Evolutionary conservation across 1,284 basidiomycete genomes (phyloP).

Genomic region (Sutorius eximius): DNA sequence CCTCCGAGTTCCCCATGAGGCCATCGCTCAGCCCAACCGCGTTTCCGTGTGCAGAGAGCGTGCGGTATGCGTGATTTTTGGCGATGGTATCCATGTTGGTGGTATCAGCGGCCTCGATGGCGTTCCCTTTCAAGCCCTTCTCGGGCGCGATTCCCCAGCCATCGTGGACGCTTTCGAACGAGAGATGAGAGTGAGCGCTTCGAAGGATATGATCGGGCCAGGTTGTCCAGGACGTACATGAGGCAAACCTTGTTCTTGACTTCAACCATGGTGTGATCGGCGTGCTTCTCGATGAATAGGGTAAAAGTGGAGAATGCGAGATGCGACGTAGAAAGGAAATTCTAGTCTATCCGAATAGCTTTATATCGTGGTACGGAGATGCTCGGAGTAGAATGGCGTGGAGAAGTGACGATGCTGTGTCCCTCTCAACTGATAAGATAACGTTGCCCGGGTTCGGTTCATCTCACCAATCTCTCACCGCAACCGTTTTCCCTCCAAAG

Average conservation of each 20-base stretch:
- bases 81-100: constrained; percentile 86
- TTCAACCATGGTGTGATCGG: constrained; percentile 37
- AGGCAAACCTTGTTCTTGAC: constrained; percentile 89
- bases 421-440: constrained; percentile 2
- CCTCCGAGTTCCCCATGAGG: constrained; percentile 95
- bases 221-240: constrained; percentile 55
- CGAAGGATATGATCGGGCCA: not conserved
- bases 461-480: no score
- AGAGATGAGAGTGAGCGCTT: not conserved
- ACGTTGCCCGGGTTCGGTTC: not conserved
- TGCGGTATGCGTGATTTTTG: constrained; percentile 70
- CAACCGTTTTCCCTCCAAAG: no score
- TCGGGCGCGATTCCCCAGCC: constrained; percentile 82
- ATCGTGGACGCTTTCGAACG: constrained; percentile 75
- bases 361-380: constrained; percentile 6
- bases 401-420: not conserved
- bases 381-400: constrained; percentile 12
- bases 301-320: no score
- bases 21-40: constrained; percentile 89
- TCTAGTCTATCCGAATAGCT: constrained; percentile 6
- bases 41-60: constrained; percentile 80
- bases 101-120: constrained; percentile 80
- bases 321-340: not conserved
- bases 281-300: not conserved
- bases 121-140: constrained; percentile 77